These are phyloP conservation scores for Santalum album DNA, from an alignment of 164 flowering plant species.

Conservation along the genomic window DNA sequence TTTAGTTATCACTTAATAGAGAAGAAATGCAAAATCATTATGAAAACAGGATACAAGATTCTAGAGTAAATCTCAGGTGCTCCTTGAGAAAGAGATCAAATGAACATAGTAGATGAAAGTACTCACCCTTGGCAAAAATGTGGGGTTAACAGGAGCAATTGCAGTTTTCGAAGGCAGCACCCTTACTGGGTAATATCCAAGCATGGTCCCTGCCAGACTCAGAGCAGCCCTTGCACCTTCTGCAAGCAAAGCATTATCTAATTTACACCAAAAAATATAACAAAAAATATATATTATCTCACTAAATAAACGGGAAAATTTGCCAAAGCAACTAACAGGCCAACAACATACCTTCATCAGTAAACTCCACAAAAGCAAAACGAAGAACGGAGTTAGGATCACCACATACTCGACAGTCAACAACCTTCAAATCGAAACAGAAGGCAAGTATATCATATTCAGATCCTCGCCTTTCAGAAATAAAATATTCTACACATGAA, in stretches of 20 bases:
- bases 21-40: background rate
- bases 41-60: background rate
- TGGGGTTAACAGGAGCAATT: slow-evolving; percentile 95
- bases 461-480: background rate
- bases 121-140: slow-evolving; percentile 85
- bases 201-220: slow-evolving; percentile 80
- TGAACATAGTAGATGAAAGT: background rate
- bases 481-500: background rate
- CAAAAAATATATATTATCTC: no score
- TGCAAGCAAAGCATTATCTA: slow-evolving; percentile 24
- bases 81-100: background rate
- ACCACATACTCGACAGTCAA: slow-evolving; percentile 97
- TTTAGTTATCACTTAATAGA: background rate
- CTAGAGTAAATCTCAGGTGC: background rate
- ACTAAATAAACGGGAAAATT: no score
- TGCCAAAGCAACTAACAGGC: background rate
- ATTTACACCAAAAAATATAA: no score
- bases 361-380: slow-evolving; percentile 91
- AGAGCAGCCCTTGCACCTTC: slow-evolving; percentile 88
- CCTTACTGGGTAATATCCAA: slow-evolving; percentile 89
- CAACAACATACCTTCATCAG: slow-evolving; percentile 64
- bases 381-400: slow-evolving; percentile 94
- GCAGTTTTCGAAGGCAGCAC: slow-evolving; percentile 99
- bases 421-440: slow-evolving; percentile 50
- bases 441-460: background rate